These are phyloP conservation scores for Guyanaporus albipodus DNA, from an alignment of 768 basidiomycete genomes.

Conservation along the genomic window DNA sequence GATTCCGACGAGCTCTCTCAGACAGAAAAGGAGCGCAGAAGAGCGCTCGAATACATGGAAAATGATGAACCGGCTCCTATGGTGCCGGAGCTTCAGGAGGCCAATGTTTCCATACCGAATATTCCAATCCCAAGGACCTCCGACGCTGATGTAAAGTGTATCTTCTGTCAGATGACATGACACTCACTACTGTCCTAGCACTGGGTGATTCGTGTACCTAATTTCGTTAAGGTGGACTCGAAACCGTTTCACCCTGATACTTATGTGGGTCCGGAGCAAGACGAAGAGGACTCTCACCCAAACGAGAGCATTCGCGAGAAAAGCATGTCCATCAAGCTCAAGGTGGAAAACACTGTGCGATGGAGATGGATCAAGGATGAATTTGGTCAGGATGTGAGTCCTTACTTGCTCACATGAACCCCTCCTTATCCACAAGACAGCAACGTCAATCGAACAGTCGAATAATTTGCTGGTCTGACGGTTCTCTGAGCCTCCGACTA, in stretches of 20 bases:
- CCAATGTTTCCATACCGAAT: slow-evolving; percentile 80
- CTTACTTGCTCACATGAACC: neutral
- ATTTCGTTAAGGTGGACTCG: slow-evolving; percentile 85
- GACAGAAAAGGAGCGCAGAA: slow-evolving; percentile 52
- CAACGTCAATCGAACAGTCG: slow-evolving; percentile 85
- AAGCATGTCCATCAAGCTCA: slow-evolving; percentile 80
- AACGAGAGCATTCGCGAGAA: slow-evolving; percentile 66
- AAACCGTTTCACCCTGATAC: slow-evolving; percentile 88
- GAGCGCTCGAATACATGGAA: slow-evolving; percentile 77
- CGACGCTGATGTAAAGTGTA: slow-evolving; percentile 67
- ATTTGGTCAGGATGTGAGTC: slow-evolving; percentile 69
- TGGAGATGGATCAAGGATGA: slow-evolving; percentile 92
- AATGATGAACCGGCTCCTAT: slow-evolving; percentile 62
- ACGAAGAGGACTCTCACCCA: slow-evolving; percentile 56
- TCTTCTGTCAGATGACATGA: neutral
- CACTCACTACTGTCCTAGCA: slow-evolving; percentile 37
- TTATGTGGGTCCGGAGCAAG: slow-evolving; percentile 79
- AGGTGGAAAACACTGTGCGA: slow-evolving; percentile 90
- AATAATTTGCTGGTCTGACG: slow-evolving; percentile 94
- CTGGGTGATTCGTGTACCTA: slow-evolving; percentile 94
- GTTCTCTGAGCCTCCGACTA: slow-evolving; percentile 81
- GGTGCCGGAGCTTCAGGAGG: slow-evolving; percentile 56
- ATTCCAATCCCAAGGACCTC: slow-evolving; percentile 76
- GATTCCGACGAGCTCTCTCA: slow-evolving; percentile 69
- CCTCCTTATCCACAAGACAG: slow-evolving; percentile 37